Base-by-base conservation (phyloP, 2,329 filamentous ascomycete genomes). In the Nemania serpens region DNA sequence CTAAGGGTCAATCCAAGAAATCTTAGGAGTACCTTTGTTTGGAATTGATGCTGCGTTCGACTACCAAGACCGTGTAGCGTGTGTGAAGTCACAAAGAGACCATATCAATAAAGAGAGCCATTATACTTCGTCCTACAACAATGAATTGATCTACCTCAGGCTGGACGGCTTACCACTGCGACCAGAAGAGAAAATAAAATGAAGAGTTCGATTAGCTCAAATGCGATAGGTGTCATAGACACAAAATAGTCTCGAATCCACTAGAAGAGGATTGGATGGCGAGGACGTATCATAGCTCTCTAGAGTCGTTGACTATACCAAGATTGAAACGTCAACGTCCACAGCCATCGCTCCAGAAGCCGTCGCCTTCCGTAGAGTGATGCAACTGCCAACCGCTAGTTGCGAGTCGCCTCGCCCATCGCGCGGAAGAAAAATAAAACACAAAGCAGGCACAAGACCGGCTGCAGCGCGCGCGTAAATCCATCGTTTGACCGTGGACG, bases 21-120 rank as follows among this genome's bases (percentile, higher is more conserved):
- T 17, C 22, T 18, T 22, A 12, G 33, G 25, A 41, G 3, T 4
- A 10, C n/a, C 62, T 62, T 64, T 62, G 59, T 64, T 22, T 11
- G 20, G 6, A 12, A 25, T 43, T 10, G 2, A 29, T 41, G 41
- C 51, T 52, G 51, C 55, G 62, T 64, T 61, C 52, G 37, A 64
- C 43, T 17, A 33, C 41, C n/a, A 22, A 51, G 22, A 41, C 20
- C 37, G 41, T 20, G 34, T 13, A 12, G 41, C 18, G 22, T n/a
- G 25, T 45, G 10, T 18, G 11, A 18, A 20, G n/a, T 34, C 51
- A 29, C 52, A 59, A 62, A 57, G 55, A 39, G 42, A 25, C 5
- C 9, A 25, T 45, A 41, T 55, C 20, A 22, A 64, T 53, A 46
- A 55, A 61, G 51, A 50, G 13, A 6, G 20, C 34, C 5, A 18